Base-by-base conservation (phyloP, 2,329 filamentous ascomycete genomes). In the Diaporthe velutina region DNA sequence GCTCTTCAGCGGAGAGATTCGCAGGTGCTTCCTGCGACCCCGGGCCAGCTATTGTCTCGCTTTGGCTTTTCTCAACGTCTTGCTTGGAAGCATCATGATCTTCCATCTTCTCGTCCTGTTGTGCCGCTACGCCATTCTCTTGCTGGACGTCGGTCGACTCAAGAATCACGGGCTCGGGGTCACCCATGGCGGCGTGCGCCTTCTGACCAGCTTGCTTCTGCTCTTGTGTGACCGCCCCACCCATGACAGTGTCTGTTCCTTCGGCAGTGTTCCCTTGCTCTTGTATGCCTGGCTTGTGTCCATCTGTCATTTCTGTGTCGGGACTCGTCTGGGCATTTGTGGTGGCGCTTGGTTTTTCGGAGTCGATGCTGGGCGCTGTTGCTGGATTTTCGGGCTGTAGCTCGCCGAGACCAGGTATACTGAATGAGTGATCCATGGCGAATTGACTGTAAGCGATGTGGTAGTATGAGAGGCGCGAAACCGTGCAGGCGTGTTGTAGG, bases 321-420 rank as follows among this genome's bases (percentile, higher is more conserved):
- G 54, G 30, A 7, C 22, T 72, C 42, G 60, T 28, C 25, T 74
- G 45, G 8, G 13, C 33, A 71, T 66, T 78, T 72, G 76, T 76
- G 71, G 77, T 30, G 30, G 35, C 19, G 45, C 45, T 52, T 30
- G 45, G 30, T 13, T 71, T 74, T 50, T 80, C 77, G 68, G 79
- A 74, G 1, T 77, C 76, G 55, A 79, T 77, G 50, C 76, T 79
- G 19, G 78, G 70, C n/a, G 48, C 35, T 7, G 78, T 77, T 8
- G 78, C 71, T 38, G 73, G 67, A 70, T 80, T 77, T 50, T 79
- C 79, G 5, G 77, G 67, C 71, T 77, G 77, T 19, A 78, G 78
- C 57, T 79, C 75, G 76, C 80, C 81, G 17, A 82, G 80, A 72
- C 81, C 80, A 15, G 81, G 80, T n/a, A 82, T 82, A 33, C 77